Percentiles rank a stretch among this genome's conserved stretches.
Conservation (phyloP, 1,139 yeast species). For the Zygotorulaspora mrakii region DNA sequence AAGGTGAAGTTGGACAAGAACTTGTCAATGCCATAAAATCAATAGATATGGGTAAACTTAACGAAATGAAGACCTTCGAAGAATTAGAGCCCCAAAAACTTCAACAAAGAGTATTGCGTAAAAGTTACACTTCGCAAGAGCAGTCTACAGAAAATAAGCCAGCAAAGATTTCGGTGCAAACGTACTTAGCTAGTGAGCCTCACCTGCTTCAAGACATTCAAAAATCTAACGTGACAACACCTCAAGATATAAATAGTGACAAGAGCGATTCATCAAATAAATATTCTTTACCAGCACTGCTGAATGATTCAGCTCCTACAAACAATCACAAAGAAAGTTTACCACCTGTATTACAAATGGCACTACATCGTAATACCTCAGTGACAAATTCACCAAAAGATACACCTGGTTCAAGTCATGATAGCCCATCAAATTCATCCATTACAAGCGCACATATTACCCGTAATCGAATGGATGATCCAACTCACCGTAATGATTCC, state of each 20-base stretch:
- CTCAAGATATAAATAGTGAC: conserved; percentile 17
- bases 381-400: conserved; percentile 19
- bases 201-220: conserved; percentile 35
- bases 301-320: conserved; percentile 41
- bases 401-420: conserved; percentile 14
- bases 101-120: conserved; percentile 10
- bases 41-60: conserved; percentile 16
- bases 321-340: conserved; percentile 32
- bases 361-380: conserved; percentile 35
- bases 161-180: conserved; percentile 30
- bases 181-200: conserved; percentile 39
- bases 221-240: conserved; percentile 16
- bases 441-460: conserved; percentile 7
- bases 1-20: conserved; percentile 23
- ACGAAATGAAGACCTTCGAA: conserved; percentile 7
- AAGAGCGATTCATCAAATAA: conserved; percentile 13
- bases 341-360: conserved; percentile 39
- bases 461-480: conserved; percentile 1
- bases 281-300: conserved; percentile 34
- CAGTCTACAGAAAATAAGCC: conserved; percentile 6
- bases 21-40: conserved; percentile 19
- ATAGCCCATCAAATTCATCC: conserved; percentile 18
- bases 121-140: conserved; percentile 3
- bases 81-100: conserved; percentile 24
- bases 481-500: not conserved